Evolutionary conservation across 805 yeast species (phyloP).

Genomic region (Metschnikowia gruessii): DNA sequence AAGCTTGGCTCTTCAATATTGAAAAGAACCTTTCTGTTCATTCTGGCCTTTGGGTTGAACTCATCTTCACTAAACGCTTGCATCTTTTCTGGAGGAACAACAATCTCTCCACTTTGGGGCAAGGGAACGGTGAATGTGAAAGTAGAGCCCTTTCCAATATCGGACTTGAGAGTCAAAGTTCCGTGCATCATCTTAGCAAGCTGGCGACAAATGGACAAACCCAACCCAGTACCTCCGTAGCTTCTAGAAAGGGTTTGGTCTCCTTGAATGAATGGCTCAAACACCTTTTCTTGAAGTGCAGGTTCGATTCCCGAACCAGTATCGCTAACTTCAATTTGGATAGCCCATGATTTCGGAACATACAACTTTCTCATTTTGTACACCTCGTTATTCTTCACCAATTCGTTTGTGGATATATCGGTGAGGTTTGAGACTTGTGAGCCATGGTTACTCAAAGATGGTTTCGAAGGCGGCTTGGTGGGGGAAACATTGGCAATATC

Average conservation of each 20-base stretch:
- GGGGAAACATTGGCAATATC: background rate
- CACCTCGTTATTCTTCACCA: conserved; percentile 35
- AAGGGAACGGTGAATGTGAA: conserved; percentile 80
- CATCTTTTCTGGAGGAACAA: conserved; percentile 36
- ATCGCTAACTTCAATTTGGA: conserved; percentile 75
- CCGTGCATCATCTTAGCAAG: conserved; percentile 91
- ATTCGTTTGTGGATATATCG: conserved; percentile 24
- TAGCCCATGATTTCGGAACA: conserved; percentile 49
- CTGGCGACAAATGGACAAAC: conserved; percentile 84
- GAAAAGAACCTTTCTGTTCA: conserved; percentile 50
- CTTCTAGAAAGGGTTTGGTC: conserved; percentile 90
- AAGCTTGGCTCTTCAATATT: conserved; percentile 17
- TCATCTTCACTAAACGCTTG: conserved; percentile 59
- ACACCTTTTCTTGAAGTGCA: conserved; percentile 75
- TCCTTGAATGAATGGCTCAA: conserved; percentile 97
- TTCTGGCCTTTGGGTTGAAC: conserved; percentile 54
- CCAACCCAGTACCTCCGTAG: conserved; percentile 95
- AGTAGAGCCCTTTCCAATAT: conserved; percentile 78
- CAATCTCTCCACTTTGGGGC: conserved; percentile 58
- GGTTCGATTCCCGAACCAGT: conserved; percentile 95
- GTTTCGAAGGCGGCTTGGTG: background rate
- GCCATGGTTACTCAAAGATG: conserved; percentile 4
- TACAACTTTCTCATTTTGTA: conserved; percentile 34
- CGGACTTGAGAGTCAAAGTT: conserved; percentile 67
- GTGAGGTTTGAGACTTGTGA: conserved; percentile 2